These are phyloP conservation scores for Capsicum rhomboideum DNA, from an alignment of 257 asterid genomes.

Conservation along the genomic window DNA sequence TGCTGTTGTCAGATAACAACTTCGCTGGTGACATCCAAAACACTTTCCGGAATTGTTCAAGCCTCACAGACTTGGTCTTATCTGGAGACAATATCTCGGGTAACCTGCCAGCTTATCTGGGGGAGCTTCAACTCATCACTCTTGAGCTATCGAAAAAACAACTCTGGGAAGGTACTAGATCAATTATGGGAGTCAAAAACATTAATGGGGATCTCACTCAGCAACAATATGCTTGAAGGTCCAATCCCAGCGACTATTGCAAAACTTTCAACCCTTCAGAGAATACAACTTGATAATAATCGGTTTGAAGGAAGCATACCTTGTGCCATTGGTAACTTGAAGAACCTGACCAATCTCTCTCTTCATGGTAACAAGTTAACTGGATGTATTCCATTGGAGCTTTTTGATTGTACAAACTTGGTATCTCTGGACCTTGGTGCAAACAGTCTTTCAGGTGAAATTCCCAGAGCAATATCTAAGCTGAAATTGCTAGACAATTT, in stretches of 20 bases:
- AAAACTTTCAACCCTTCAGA: slow-evolving; percentile 24
- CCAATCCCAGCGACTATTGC: slow-evolving; percentile 27
- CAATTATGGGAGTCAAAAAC: slow-evolving; percentile 60
- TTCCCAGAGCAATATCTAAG: slow-evolving; percentile 45
- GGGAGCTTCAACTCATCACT: slow-evolving; percentile 41
- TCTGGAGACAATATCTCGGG: slow-evolving; percentile 55
- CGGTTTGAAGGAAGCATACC: slow-evolving; percentile 57
- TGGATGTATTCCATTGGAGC: slow-evolving; percentile 56
- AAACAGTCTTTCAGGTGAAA: slow-evolving; percentile 41
- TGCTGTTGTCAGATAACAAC: slow-evolving; percentile 42
- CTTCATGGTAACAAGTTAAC: slow-evolving; percentile 51
- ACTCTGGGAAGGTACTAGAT: slow-evolving; percentile 50
- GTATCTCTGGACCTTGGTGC: slow-evolving; percentile 60
- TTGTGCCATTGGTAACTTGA: slow-evolving; percentile 39
- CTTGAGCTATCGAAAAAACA: slow-evolving; percentile 54
- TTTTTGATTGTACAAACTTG: slow-evolving; percentile 53
- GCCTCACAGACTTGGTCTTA: slow-evolving; percentile 42
- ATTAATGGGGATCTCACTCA: slow-evolving; percentile 43
- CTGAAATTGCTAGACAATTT: slow-evolving; percentile 59
- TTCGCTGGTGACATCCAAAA: slow-evolving; percentile 46
- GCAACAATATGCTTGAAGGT: slow-evolving; percentile 48
- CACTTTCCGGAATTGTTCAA: slow-evolving; percentile 38
- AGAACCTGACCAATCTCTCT: slow-evolving; percentile 65
- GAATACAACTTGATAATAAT: slow-evolving; percentile 57
- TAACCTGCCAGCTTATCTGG: slow-evolving; percentile 57